Evolutionary conservation across 1,139 yeast species (phyloP).

Genomic region (Saccharomycopsis phalli): DNA sequence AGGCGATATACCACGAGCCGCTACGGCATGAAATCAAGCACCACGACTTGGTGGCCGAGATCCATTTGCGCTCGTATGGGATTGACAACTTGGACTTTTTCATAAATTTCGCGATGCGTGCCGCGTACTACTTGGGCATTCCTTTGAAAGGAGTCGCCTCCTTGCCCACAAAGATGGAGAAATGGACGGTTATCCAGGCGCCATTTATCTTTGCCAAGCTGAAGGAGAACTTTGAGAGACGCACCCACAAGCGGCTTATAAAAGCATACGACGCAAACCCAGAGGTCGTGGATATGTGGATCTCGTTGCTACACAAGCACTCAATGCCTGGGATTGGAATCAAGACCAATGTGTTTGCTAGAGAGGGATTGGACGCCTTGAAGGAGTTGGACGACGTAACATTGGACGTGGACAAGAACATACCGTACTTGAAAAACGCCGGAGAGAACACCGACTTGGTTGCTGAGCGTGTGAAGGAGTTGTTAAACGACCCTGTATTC

Average conservation of each 20-base stretch:
- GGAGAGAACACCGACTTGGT: conserved; percentile 45
- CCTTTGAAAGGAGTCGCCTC: conserved; percentile 70
- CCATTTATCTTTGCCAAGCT: conserved; percentile 94
- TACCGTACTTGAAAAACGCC: conserved; percentile 20
- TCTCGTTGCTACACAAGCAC: conserved; percentile 71
- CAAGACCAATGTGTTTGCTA: conserved; percentile 58
- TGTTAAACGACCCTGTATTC: conserved; percentile 60
- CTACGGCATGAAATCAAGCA: conserved; percentile 57
- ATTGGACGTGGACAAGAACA: conserved; percentile 18
- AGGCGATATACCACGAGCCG: conserved; percentile 77
- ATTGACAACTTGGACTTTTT: conserved; percentile 64
- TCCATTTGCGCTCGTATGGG: conserved; percentile 67
- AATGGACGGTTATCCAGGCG: conserved; percentile 89
- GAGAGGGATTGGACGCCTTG: conserved; percentile 41
- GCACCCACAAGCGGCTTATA: conserved; percentile 67
- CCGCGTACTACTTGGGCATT: conserved; percentile 82
- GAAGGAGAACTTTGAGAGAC: conserved; percentile 89
- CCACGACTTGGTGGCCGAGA: conserved; percentile 64
- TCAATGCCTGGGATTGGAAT: conserved; percentile 77
- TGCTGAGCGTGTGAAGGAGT: conserved; percentile 62
- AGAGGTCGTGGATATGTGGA: conserved; percentile 75
- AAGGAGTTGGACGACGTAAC: conserved; percentile 27
- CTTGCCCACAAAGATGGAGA: conserved; percentile 62
- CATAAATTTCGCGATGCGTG: conserved; percentile 80
- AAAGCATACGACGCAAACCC: conserved; percentile 79